Conservation (phyloP, 169 alveolate species). For the Neospora caninum region DNA sequence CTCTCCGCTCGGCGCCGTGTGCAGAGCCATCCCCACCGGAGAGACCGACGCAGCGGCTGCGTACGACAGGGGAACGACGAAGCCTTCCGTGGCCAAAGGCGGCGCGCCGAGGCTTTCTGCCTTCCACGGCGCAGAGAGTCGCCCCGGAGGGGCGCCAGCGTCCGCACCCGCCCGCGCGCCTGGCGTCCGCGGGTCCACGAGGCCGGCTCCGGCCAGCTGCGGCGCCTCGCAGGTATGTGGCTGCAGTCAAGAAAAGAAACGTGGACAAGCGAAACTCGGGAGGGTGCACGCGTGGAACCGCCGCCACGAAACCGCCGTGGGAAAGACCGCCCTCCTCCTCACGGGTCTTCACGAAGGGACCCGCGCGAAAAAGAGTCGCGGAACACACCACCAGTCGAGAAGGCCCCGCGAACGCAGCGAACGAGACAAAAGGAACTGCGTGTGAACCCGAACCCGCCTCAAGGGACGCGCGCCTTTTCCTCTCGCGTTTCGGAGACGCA, state of each 20-base stretch:
- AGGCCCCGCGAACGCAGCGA: too few species aligned
- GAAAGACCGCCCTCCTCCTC: too few species aligned
- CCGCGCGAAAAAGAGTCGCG: neutral
- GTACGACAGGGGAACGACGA: neutral
- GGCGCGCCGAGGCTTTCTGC: neutral
- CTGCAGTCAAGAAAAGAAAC: too few species aligned
- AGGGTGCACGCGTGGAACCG: neutral
- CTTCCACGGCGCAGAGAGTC: neutral
- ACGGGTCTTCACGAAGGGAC: neutral
- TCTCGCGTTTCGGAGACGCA: neutral
- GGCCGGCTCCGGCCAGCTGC: too few species aligned
- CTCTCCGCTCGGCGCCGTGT: too few species aligned
- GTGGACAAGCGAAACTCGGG: neutral
- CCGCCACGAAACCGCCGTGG: neutral
- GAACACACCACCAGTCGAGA: neutral
- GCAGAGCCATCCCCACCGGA: too few species aligned
- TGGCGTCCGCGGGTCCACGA: too few species aligned
- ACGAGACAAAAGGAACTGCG: too few species aligned
- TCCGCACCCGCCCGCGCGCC: neutral
- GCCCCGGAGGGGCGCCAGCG: neutral
- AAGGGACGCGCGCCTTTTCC: neutral
- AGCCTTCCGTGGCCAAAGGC: neutral
- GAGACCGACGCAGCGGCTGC: neutral
- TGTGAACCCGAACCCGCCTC: too few species aligned
- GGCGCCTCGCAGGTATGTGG: too few species aligned